A percentile compares a stretch with the other conserved stretches of the same genome.
Conservation (phyloP, 2,329 filamentous ascomycete genomes). For the Cladophialophora immunda region DNA sequence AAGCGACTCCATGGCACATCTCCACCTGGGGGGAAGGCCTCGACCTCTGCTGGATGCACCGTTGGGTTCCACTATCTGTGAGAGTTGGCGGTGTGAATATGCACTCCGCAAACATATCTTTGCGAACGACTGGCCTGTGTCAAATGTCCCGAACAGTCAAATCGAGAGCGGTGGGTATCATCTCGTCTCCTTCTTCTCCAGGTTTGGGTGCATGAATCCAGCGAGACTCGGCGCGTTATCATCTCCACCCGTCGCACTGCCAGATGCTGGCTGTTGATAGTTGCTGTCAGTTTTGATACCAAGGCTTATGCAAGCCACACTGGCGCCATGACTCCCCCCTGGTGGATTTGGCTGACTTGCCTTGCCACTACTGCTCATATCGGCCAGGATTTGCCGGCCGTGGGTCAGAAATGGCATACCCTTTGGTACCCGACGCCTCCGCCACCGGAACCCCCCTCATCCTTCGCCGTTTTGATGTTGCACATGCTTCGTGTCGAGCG, state of each 20-base stretch:
- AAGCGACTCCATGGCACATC: background rate
- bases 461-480: slow-evolving; percentile 15
- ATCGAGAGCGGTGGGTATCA: slow-evolving; percentile 3
- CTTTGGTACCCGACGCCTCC: slow-evolving; percentile 3
- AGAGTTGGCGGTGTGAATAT: slow-evolving; percentile 12
- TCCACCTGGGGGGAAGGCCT: slow-evolving; percentile 21
- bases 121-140: background rate
- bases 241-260: slow-evolving; percentile 14
- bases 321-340: slow-evolving; percentile 18
- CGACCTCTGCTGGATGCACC: slow-evolving; percentile 6
- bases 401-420: slow-evolving; percentile 10
- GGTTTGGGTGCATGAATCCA: background rate
- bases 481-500: slow-evolving; percentile 21
- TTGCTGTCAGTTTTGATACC: slow-evolving; percentile 11
- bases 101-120: slow-evolving; percentile 25
- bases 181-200: background rate
- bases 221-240: slow-evolving; percentile 6
- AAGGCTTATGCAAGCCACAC: slow-evolving; percentile 29
- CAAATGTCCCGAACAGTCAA: slow-evolving; percentile 1
- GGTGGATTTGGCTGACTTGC: slow-evolving; percentile 9
- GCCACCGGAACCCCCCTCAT: slow-evolving; percentile 3
- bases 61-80: background rate
- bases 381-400: slow-evolving; percentile 7
- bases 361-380: slow-evolving; percentile 12
- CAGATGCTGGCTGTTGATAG: background rate